Evolutionary conservation across 306 rosid species (phyloP), one percentile per base, ranked within the genome.

Genomic region (Gleditsia sinensis): DNA sequence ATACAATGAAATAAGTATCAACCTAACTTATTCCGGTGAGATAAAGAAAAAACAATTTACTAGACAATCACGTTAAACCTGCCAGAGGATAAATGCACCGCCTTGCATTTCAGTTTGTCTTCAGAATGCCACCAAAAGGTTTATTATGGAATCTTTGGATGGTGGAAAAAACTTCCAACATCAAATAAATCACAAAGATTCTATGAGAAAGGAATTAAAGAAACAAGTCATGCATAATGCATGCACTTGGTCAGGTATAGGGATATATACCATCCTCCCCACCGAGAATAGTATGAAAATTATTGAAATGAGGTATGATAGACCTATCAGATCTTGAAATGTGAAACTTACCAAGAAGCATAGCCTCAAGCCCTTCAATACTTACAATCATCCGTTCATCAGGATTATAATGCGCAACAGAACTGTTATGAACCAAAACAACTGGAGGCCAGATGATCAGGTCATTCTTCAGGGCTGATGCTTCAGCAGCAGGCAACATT

Each of bases 381-480:
- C 77, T 80, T 19, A 80, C 50, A 32, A 37, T 63, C 64, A 37
- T 12, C 68, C 78, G 42, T 30, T 80, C 77, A 51, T 40, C 72
- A 9, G 43, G 59, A 25, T 71, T 62, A 19, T 33, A 17, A 34
- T 64, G 64, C 20, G 71, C 20, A 34, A 77, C 16, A 53, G 81
- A 81, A 75, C 43, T 81, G 63, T 81, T 81, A 65, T 84, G 88
- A 32, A 84, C 51, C 74, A 84, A 54, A 32, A 84, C 71, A 70
- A 84, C 76, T 3, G 86, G 83, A 54, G 88, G 86, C 85, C 85
- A 84, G 53, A 84, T 81, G 50, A 84, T 40, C 8, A 81, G 69
- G 62, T 84, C 86, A 71, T 84, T 80, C 72, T 60, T 81, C 74
- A 81, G 19, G 64, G 80, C 65, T 24, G 43, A 25, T 60, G 72